Conservation (phyloP, 2,329 filamentous ascomycete species). For the Pleoardoris graminearum region DNA sequence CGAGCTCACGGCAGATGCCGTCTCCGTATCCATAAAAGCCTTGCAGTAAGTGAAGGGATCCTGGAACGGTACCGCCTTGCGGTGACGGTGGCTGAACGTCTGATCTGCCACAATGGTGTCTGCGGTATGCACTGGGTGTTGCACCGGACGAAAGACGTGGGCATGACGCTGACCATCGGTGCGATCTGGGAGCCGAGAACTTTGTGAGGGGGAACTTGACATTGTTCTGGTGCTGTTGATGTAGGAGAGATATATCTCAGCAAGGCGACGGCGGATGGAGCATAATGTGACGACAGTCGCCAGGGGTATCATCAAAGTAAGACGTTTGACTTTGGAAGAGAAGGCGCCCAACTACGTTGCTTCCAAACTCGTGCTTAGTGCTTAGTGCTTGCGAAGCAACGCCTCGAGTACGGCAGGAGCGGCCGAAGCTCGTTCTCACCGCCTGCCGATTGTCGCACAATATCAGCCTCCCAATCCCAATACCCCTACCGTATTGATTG, state of each 20-base stretch:
- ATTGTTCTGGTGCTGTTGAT: constrained; percentile 6
- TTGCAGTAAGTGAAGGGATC: constrained; percentile 29
- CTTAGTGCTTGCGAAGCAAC: not conserved
- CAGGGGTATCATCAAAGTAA: not conserved
- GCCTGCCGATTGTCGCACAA: not conserved
- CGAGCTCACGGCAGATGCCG: constrained; percentile 7
- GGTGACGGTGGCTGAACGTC: constrained; percentile 9
- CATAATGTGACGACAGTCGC: constrained; percentile 13
- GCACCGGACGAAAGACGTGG: constrained; percentile 12
- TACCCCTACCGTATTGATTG: not conserved
- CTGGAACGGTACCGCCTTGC: constrained; percentile 11
- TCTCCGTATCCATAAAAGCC: constrained; percentile 17
- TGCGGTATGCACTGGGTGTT: constrained; percentile 15
- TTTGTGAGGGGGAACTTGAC: constrained; percentile 2
- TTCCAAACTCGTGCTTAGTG: not conserved
- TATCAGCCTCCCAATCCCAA: not conserved
- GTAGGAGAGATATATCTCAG: constrained; percentile 15
- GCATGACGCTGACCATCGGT: constrained; percentile 15
- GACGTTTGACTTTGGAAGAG: not conserved
- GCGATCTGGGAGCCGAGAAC: constrained; percentile 14
- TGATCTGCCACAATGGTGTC: constrained; percentile 11
- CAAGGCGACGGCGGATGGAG: constrained; percentile 17
- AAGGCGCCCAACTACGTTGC: not conserved
- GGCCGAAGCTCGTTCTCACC: not conserved
- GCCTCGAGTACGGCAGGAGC: not conserved